Conservation (phyloP, 257 asterid genomes). For the Rauvolfia tetraphylla region DNA sequence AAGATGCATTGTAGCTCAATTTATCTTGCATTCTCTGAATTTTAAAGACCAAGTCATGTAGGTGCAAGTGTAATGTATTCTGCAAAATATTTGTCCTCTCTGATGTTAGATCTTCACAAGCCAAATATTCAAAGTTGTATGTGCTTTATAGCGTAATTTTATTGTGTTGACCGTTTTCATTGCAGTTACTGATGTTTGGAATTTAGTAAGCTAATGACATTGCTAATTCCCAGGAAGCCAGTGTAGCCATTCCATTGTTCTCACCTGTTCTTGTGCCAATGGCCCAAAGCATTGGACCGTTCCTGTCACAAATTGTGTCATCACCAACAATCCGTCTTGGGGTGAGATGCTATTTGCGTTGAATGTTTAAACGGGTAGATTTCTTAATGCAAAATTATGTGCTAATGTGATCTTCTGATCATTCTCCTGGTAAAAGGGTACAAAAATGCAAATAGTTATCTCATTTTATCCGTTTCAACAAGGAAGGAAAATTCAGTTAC, state of each 20-base stretch:
- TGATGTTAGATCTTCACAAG: not conserved
- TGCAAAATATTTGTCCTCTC: not conserved
- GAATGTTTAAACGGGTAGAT: not conserved
- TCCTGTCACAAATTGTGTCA: conserved; percentile 70
- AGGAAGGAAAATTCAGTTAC: not conserved
- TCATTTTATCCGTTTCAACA: not conserved
- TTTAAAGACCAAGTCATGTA: not conserved
- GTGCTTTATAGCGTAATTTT: not conserved
- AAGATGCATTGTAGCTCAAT: not conserved
- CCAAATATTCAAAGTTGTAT: not conserved
- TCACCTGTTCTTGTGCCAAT: conserved; percentile 85
- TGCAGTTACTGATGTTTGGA: not conserved
- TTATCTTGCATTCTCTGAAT: not conserved
- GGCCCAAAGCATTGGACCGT: conserved; percentile 84
- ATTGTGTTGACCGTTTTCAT: not conserved
- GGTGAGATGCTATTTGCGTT: conserved; percentile 41
- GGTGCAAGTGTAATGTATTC: not conserved
- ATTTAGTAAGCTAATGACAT: not conserved
- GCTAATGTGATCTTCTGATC: not conserved
- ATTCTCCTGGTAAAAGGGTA: not conserved
- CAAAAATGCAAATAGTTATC: not conserved
- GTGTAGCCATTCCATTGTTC: conserved; percentile 75
- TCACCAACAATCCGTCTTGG: conserved; percentile 89
- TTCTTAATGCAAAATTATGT: not conserved
- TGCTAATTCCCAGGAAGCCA: conserved; percentile 67